Evolutionary conservation across 495 filamentous ascomycete species (phyloP), one percentile per base, ranked within the genome.

Genomic region (Lophium mytilinum): DNA sequence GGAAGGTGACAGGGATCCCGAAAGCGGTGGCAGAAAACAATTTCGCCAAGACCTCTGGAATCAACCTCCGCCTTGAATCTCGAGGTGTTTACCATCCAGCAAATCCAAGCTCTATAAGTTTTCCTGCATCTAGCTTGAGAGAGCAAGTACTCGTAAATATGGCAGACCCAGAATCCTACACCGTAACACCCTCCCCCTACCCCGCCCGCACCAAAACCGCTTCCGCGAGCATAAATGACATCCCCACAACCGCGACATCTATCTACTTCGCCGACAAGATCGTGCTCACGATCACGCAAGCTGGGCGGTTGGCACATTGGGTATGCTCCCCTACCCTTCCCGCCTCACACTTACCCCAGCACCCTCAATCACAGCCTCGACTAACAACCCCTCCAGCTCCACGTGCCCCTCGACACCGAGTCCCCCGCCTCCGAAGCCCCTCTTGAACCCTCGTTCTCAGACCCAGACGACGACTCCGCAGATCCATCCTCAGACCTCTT

Each of bases 241-340:
- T 85, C 40, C 70, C 76, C 14, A 98, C 93, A 4, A 83, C 89
- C 62, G 83, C 88, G 45, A 83, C 80, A 49, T 76, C 74, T 7
- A 72, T 88, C 37, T 80, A 74, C 62, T 96, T 97, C 74, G 82
- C 85, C 10, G 93, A 98, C 76, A 95, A 89, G 70, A 94, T 98
- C 68, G 74, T 98, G 66, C 72, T 98, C 42, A 96, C 90, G 0
- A 80, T 98, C 56, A 87, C 87, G 3, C 92, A 96, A 70, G 79
- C 81, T 56, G 93, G 92, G 40, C 80, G 88, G 60, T 74, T 96
- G 37, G 86, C 88, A 9, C 93, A 97, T 74, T 98, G 93, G 93
- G 90, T 96, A 68, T 58, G 75, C 75, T 35, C 53, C 36, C 18
- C 19, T 19, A 50, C 57, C 5, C 36, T 36, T 41, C 19, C 30